A percentile compares a stretch with the other conserved stretches of the same genome.
Evolutionary conservation across 179 eudicot species (phyloP).

Genomic region (Silene coronaria): DNA sequence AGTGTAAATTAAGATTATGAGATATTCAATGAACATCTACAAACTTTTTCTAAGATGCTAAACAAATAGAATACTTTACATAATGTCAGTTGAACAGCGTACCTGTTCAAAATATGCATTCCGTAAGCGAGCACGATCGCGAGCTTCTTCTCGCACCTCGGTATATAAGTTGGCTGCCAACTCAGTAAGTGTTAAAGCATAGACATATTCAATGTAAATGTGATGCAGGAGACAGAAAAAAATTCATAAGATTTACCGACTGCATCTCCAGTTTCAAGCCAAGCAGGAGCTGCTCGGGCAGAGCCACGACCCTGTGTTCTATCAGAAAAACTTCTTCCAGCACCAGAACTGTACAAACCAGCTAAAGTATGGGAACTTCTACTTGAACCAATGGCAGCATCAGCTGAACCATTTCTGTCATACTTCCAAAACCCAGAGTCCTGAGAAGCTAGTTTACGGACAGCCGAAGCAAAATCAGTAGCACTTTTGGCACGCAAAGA

Average conservation of each 20-base stretch:
- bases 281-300: slow-evolving; percentile 61
- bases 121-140: slow-evolving; percentile 82
- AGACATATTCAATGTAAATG: slow-evolving; percentile 23
- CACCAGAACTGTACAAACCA: slow-evolving; percentile 50
- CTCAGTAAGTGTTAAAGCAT: slow-evolving; percentile 40
- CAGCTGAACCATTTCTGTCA: slow-evolving; percentile 62
- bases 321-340: slow-evolving; percentile 49
- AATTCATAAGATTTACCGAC: slow-evolving; percentile 60
- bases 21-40: background rate
- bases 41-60: background rate
- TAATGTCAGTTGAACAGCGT: slow-evolving; percentile 10
- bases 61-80: background rate
- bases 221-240: slow-evolving; percentile 13
- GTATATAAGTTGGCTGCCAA: slow-evolving; percentile 87
- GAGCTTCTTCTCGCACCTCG: slow-evolving; percentile 88
- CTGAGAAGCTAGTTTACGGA: slow-evolving; percentile 74
- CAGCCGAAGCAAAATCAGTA: slow-evolving; percentile 87
- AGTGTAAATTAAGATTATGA: background rate
- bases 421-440: slow-evolving; percentile 72
- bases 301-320: slow-evolving; percentile 55
- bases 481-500: slow-evolving; percentile 54
- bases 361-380: slow-evolving; percentile 58
- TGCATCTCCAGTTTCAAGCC: slow-evolving; percentile 98
- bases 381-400: slow-evolving; percentile 64
- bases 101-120: slow-evolving; percentile 97